phyloP scores from a whole-genome alignment of 2,329 filamentous ascomycete genomes.

The Dactylellina sp. region DNA sequence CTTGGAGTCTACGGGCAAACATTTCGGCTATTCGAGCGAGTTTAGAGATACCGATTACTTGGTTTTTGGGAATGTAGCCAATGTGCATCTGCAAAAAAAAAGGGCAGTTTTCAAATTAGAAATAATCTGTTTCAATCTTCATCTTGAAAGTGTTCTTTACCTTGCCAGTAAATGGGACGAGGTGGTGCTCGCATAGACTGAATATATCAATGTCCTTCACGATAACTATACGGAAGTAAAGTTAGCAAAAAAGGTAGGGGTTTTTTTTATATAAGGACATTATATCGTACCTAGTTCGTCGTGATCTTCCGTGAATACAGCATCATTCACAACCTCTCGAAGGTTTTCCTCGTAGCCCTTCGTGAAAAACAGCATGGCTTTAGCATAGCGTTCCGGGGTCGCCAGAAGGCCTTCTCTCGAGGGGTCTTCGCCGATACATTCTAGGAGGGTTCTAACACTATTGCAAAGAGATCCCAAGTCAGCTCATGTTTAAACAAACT shows the following conservation, averaged over 20 bases:
- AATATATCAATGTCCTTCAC: conserved; percentile 98
- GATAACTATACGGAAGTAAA: conserved; percentile 72
- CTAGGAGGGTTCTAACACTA: conserved; percentile 69
- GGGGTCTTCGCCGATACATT: conserved; percentile 77
- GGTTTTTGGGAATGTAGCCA: conserved; percentile 91
- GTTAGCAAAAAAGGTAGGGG: conserved; percentile 10
- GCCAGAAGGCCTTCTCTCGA: conserved; percentile 74
- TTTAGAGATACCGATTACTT: conserved; percentile 95
- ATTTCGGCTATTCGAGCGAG: conserved; percentile 95
- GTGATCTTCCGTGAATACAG: conserved; percentile 95
- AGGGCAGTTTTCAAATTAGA: conserved; percentile 11
- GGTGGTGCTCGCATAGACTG: conserved; percentile 94
- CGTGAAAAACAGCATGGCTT: conserved; percentile 95
- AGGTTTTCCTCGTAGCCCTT: conserved; percentile 97
- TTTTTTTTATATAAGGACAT: too few species aligned
- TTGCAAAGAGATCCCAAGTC: background rate
- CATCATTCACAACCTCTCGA: conserved; percentile 87
- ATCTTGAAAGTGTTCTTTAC: conserved; percentile 64
- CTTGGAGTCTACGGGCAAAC: conserved; percentile 92
- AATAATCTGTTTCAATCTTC: too few species aligned
- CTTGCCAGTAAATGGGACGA: conserved; percentile 96
- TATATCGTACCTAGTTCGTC: conserved; percentile 76
- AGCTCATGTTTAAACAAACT: background rate
- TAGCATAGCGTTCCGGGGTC: conserved; percentile 87
- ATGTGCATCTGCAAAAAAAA: conserved; percentile 85